Conservation (phyloP, 192 early-diverging fungal genomes). For the Polychytrium aggregatum region DNA sequence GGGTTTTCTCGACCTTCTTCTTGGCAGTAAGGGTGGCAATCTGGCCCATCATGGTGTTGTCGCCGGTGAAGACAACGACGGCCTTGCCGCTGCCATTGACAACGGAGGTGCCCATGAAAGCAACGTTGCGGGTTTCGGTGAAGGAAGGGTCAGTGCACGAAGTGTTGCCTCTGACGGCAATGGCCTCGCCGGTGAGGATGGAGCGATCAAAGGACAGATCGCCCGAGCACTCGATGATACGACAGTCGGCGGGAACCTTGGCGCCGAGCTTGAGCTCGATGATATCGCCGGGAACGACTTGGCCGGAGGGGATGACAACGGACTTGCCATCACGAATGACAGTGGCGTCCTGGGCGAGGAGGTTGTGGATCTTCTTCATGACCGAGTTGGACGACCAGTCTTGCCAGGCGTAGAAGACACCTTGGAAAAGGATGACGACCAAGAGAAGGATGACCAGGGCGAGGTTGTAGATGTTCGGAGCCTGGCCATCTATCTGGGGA, state of each 20-base stretch:
- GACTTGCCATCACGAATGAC: slow-evolving; percentile 60
- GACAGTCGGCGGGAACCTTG: slow-evolving; percentile 68
- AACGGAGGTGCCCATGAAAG: slow-evolving; percentile 60
- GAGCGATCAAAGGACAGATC: slow-evolving; percentile 73
- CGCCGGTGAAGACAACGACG: slow-evolving; percentile 67
- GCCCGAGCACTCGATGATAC: slow-evolving; percentile 49
- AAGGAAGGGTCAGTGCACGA: slow-evolving; percentile 59
- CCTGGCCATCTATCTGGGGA: too few species aligned
- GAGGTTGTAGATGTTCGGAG: background rate
- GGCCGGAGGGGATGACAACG: slow-evolving; percentile 30
- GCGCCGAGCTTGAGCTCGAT: slow-evolving; percentile 54
- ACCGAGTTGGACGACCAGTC: slow-evolving; percentile 56
- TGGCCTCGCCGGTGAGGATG: slow-evolving; percentile 65
- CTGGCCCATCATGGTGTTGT: slow-evolving; percentile 63
- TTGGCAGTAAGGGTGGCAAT: slow-evolving; percentile 48
- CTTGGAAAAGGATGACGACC: slow-evolving; percentile 55
- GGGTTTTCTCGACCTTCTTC: slow-evolving; percentile 21
- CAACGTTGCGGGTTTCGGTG: slow-evolving; percentile 73
- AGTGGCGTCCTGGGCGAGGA: slow-evolving; percentile 48
- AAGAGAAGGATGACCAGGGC: slow-evolving; percentile 10
- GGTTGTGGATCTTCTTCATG: slow-evolving; percentile 61
- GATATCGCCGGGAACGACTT: slow-evolving; percentile 67
- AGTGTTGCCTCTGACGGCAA: slow-evolving; percentile 49
- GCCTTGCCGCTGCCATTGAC: slow-evolving; percentile 61
- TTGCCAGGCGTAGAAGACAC: slow-evolving; percentile 57